Percentiles rank a stretch among this genome's conserved stretches.
phyloP scores from a whole-genome alignment of 2,329 filamentous ascomycete genomes.

The Zalaria sp. region DNA sequence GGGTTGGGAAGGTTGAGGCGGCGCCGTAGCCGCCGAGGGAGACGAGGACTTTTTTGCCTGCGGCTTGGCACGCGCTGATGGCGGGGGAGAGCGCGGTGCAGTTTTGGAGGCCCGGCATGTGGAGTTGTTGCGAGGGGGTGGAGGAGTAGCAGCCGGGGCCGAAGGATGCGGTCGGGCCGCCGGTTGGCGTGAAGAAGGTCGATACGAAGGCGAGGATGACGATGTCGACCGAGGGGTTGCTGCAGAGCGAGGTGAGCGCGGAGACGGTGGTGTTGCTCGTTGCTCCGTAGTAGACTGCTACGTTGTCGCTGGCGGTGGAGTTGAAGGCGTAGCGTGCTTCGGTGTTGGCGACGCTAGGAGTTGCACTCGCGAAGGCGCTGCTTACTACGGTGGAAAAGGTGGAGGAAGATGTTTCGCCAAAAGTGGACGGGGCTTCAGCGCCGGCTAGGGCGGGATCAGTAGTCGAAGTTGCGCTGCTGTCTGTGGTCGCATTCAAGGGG shows the following conservation, averaged over 20 bases:
- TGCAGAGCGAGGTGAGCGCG: conserved; percentile 16
- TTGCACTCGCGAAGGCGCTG: too few species aligned
- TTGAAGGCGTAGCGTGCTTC: conserved; percentile 12
- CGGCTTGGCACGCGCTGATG: conserved; percentile 21
- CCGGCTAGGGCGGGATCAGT: too few species aligned
- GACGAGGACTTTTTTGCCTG: conserved; percentile 26
- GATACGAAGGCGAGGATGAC: conserved; percentile 21
- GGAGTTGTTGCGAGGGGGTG: conserved; percentile 16
- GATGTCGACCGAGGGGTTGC: conserved; percentile 20
- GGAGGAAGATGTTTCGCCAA: too few species aligned
- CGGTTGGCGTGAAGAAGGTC: conserved; percentile 17
- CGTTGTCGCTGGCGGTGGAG: conserved; percentile 11
- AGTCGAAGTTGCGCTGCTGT: too few species aligned
- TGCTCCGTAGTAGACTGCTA: conserved; percentile 21
- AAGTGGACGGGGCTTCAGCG: too few species aligned
- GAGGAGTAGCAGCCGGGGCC: conserved; percentile 21
- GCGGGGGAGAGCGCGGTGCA: conserved; percentile 22
- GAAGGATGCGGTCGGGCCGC: conserved; percentile 18
- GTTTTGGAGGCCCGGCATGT: conserved; percentile 23
- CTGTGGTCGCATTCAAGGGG: too few species aligned
- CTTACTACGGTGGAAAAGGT: too few species aligned
- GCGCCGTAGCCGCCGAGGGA: conserved; percentile 20
- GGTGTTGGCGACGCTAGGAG: too few species aligned
- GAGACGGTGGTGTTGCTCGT: conserved; percentile 13
- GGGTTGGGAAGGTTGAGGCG: conserved; percentile 14